Evolutionary conservation across 192 early-diverging fungal species (phyloP), one percentile per base, ranked within the genome.

Genomic region (Gigaspora rosea): DNA sequence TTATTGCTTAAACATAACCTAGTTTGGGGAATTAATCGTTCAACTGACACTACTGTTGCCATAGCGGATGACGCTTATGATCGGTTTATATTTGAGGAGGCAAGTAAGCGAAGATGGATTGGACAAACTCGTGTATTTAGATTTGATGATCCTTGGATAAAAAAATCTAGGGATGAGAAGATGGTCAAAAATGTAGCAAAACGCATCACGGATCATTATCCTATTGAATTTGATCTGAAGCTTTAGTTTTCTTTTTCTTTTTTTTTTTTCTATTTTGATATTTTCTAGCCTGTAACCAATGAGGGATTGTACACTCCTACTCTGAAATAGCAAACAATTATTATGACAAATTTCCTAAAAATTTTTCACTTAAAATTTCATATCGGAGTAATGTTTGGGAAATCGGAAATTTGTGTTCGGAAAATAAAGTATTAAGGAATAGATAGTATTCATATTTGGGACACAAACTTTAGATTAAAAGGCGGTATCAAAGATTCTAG

Each of bases 181-280:
- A 6, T 41, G 41, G 41, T 76, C 11, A 76, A 76, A n/a, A 67
- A 51, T 27, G 49, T 32, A 32, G 64, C 75, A 1, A 76, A 76
- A 56, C 62, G 62, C 10, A 64, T 76, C 20, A 48, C 75, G 1
- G 75, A 76, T 56, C 75, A 76, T 76, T 76, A 76, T 56, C 63
- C 75, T 47, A 76, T 76, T 56, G 64, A 76, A 54, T 76, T 76
- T 41, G 75, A 76, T 36, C 54, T 67, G 2, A 76, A 56, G 62
- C 6, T 64, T 6, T n/a, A 56, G 52, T 15, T 41, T 3, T 41
- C 7, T 7, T 41, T 41, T 41, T 5, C 36, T 41, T 2, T 41
- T 41, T 41, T 41, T 7, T 41, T 41, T 41, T 41, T 2, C 7
- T 41, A 6, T 41, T 41, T 41, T 2, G 41, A 41, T 27, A 27